A percentile compares a stretch with the other conserved stretches of the same genome.
phyloP scores from a whole-genome alignment of 2,329 filamentous ascomycete species.

The Alternaria panax region DNA sequence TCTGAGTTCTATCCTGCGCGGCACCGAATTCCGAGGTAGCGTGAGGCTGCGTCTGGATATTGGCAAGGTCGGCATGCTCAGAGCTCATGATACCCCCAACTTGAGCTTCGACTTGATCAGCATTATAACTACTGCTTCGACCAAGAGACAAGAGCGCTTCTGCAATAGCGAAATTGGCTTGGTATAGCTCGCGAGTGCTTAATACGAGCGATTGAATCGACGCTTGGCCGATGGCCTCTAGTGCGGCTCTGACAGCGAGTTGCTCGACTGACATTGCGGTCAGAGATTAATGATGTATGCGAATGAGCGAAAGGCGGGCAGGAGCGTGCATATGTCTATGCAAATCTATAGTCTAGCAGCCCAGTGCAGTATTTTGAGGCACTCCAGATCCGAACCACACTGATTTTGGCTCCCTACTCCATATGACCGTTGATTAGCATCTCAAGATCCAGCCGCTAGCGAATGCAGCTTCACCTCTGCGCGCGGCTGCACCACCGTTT shows the following conservation, averaged over 20 bases:
- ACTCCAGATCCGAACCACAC: background rate
- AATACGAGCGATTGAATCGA: background rate
- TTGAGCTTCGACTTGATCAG: constrained; percentile 8
- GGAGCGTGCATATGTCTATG: background rate
- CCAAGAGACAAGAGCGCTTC: constrained; percentile 6
- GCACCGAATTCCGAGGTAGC: background rate
- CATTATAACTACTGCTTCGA: background rate
- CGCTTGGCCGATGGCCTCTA: constrained; percentile 6
- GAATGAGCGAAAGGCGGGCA: background rate
- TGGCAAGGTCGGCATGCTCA: background rate
- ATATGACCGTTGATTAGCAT: constrained; percentile 8
- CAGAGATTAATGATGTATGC: constrained; percentile 4
- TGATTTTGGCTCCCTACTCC: constrained; percentile 1
- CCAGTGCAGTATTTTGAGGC: constrained; percentile 1
- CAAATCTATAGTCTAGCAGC: background rate
- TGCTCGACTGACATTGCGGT: constrained; percentile 1
- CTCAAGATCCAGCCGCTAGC: background rate
- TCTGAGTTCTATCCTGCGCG: background rate
- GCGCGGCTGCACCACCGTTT: background rate
- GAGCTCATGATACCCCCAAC: background rate
- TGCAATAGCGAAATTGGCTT: constrained; percentile 15
- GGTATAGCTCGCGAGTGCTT: background rate
- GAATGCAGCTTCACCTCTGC: background rate
- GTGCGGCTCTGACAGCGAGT: constrained; percentile 1
- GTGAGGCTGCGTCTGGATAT: background rate